Base-by-base conservation (phyloP, 805 yeast species). In the Yarrowia sp. region DNA sequence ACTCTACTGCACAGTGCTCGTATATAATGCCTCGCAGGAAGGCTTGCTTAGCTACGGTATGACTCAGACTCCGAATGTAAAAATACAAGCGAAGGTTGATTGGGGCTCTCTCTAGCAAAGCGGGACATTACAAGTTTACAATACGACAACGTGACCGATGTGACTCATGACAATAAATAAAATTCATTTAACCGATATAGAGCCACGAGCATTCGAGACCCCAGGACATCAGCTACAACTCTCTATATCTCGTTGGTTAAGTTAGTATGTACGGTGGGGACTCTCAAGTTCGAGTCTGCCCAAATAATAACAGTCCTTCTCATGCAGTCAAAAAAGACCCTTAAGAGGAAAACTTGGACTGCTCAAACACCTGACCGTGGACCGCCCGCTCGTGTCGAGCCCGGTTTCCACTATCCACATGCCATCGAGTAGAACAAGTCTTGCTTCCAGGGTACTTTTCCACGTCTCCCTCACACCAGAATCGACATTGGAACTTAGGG, bases 381-480 rank as follows among this genome's bases (percentile, higher is more conserved):
- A 71, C 71, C 36, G 67, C 70, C 30, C 68, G 66, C 49, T 71
- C 73, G 49, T 71, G 73, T 10, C 73, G 48, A 5, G 69, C 66
- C 6, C 73, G 62, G 51, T 71, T 71, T 8, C 73, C 73, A 16
- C 72, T 66, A 46, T 71, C 73, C 12, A 72, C 73, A 41, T 71
- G 73, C 73, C 73, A 71, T 41, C 68, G 67, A 6, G 73, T 71
- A 10, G 70, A 68, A 64, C 73, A 71, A 4, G 67, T 67, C 8
- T 68, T 63, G 38, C 69, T 56, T 8, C 73, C 73, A 8, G 68
- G 65, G 54, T 67, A 70, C 62, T 70, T 70, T 38, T 71, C 73
- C 22, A 62, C 62, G 26, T 67, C 69, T 21, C 51, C 40, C 16
- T 64, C 67, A 21, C 70, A 66, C 73, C 73, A 71, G 66, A 67